Base-by-base conservation (phyloP, 331 rosid species). In the Prunus yedoensis region DNA sequence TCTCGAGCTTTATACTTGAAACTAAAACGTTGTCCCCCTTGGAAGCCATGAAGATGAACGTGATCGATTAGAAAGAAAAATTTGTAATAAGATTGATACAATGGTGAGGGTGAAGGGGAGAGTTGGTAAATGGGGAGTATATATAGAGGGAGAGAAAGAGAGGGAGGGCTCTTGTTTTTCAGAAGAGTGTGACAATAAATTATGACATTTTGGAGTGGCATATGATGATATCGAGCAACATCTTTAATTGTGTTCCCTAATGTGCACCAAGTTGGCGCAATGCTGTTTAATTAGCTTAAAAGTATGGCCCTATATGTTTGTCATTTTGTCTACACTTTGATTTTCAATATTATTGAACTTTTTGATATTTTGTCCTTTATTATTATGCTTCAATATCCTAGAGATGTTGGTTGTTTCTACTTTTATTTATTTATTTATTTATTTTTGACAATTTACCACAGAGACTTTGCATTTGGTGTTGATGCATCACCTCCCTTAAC, bases 1-100 rank as follows among this genome's bases (percentile, higher is more conserved):
- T 88, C 82, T 95, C 99, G 3, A 94, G 92, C 66, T 94, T 88
- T 83, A 92, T 84, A 60, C 81, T 92, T 38, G 99, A 87, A 68
- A 89, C 92, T 52, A 90, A 91, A 72, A 89, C 91, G 74, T 92
- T 82, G 74, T 94, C 87, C 74, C 93, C 93, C 79, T 74, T 86
- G 1, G 86, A 88, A 85, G 90, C 85, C 96, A 91, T 89, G 16
- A n/a, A n/a, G n/a, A n/a, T n/a, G n/a, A n/a, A 2, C 12, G 28
- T 73, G 50, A 61, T 59, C 66, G 25, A 53, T 58, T 45, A 13
- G 18, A 14, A 25, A n/a, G 23, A 16, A 11, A 8, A 2, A 30
- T 15, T 58, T 69, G n/a, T 28, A 23, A 15, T 56, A 64, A 52
- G 25, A 25, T 59, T 62, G 3, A 8, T 14, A 15, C 18, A 30